These are phyloP conservation scores for Chrysoporthe puriensis DNA, from an alignment of 2,329 filamentous ascomycete genomes.

Conservation along the genomic window DNA sequence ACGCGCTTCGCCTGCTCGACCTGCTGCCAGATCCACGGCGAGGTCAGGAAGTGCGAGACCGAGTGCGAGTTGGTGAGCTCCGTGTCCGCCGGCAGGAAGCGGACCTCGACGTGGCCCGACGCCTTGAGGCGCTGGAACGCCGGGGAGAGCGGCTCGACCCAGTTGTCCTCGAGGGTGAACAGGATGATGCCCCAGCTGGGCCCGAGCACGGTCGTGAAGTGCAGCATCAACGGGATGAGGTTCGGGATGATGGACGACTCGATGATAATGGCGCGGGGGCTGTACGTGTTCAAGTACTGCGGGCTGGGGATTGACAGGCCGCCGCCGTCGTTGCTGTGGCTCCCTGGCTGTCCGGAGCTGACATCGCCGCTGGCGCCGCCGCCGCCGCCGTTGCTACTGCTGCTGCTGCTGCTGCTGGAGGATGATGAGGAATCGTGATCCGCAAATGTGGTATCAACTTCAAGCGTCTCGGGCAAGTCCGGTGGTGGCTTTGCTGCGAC, in stretches of 20 bases:
- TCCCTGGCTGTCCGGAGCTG: neutral
- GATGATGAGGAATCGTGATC: neutral
- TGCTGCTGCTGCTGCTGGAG: neutral
- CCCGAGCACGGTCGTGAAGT: constrained; percentile 38
- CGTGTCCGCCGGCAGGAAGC: constrained; percentile 39
- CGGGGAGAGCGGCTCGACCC: constrained; percentile 34
- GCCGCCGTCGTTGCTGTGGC: neutral
- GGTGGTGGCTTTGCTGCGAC: neutral
- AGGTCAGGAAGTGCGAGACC: constrained; percentile 40
- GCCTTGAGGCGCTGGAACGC: constrained; percentile 40
- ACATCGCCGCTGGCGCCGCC: neutral
- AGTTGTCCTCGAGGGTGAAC: constrained; percentile 40
- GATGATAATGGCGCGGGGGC: constrained; percentile 27
- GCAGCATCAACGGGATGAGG: constrained; percentile 35
- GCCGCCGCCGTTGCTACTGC: constrained; percentile 2
- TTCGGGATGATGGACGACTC: constrained; percentile 32
- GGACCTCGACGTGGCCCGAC: constrained; percentile 39
- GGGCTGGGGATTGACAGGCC: neutral
- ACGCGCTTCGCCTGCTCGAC: constrained; percentile 36
- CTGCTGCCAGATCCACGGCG: constrained; percentile 40
- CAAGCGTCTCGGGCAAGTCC: neutral
- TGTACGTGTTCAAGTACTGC: constrained; percentile 8
- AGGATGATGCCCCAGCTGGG: constrained; percentile 46
- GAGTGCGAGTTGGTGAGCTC: constrained; percentile 36
- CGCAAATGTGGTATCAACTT: neutral